Evolutionary conservation across 768 basidiomycete species (phyloP).

Genomic region (Lyophyllum semitale): DNA sequence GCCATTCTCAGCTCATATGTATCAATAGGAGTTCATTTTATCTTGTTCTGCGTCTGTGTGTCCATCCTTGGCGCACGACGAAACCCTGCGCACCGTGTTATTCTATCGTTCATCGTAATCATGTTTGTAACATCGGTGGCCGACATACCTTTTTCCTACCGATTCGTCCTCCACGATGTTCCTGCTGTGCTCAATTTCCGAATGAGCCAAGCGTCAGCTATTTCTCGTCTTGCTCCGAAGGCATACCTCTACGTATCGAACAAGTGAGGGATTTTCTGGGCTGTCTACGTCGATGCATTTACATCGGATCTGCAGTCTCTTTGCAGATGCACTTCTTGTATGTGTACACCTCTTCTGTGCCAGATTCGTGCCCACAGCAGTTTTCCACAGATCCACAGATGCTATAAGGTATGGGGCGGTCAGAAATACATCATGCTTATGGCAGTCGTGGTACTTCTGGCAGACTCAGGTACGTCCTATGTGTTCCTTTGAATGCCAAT

Average conservation of each 20-base stretch:
- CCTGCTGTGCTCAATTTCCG: slow-evolving; percentile 13
- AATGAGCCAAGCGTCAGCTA: background rate
- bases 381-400: slow-evolving; percentile 10
- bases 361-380: background rate
- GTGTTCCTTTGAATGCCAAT: background rate
- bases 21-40: background rate
- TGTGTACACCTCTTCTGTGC: background rate
- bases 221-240: slow-evolving; percentile 22
- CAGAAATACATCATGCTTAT: slow-evolving; percentile 3
- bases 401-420: slow-evolving; percentile 13
- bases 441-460: slow-evolving; percentile 26
- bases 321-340: slow-evolving; percentile 33
- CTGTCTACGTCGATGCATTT: background rate
- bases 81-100: slow-evolving; percentile 26
- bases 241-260: slow-evolving; percentile 39
- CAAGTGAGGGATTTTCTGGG: slow-evolving; percentile 27
- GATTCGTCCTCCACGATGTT: slow-evolving; percentile 26
- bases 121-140: slow-evolving; percentile 39
- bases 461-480: slow-evolving; percentile 30
- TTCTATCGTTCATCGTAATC: slow-evolving; percentile 30
- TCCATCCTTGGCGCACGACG: slow-evolving; percentile 32
- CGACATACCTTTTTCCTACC: slow-evolving; percentile 34
- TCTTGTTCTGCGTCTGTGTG: slow-evolving; percentile 26
- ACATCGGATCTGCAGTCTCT: slow-evolving; percentile 9
- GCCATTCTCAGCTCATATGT: background rate